A percentile compares a stretch with the other conserved stretches of the same genome.
These are phyloP conservation scores for Xylaria sp. DNA, from an alignment of 2,329 filamentous ascomycete genomes.

Conservation along the genomic window DNA sequence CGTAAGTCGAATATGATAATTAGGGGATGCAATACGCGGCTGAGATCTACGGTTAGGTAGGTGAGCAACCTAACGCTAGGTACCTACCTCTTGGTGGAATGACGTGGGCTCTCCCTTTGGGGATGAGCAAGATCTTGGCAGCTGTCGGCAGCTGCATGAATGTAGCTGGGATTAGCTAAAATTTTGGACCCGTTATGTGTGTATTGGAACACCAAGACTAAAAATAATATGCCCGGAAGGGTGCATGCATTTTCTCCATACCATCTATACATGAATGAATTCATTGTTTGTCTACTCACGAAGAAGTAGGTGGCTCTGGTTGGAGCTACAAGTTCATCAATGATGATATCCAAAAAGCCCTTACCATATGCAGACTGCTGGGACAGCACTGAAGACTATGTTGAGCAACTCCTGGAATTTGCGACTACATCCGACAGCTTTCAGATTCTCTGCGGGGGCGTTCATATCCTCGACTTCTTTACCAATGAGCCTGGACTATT, in stretches of 20 bases:
- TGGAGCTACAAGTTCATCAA: conserved; percentile 13
- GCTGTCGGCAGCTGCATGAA: conserved; percentile 12
- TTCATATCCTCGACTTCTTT: conserved; percentile 96
- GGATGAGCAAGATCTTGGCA: conserved; percentile 6
- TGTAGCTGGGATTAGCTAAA: no score
- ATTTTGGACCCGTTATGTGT: not conserved
- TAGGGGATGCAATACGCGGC: conserved; percentile 5
- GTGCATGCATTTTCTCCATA: not conserved
- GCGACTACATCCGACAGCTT: conserved; percentile 74
- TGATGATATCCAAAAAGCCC: conserved; percentile 53
- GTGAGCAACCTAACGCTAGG: no score
- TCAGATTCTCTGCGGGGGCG: conserved; percentile 90
- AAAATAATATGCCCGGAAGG: not conserved
- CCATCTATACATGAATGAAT: not conserved
- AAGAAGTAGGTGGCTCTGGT: conserved; percentile 7
- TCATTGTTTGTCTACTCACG: not conserved
- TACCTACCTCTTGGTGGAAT: no score
- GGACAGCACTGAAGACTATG: conserved; percentile 72
- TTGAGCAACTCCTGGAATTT: conserved; percentile 77
- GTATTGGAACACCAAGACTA: not conserved
- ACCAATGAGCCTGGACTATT: conserved; percentile 85
- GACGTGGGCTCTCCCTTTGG: conserved; percentile 17
- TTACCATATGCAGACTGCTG: conserved; percentile 76
- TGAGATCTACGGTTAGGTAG: no score
- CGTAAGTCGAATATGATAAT: conserved; percentile 3